Evolutionary conservation across 2,329 filamentous ascomycete species (phyloP), one percentile per base, ranked within the genome.

Genomic region (Pezicula rhizophila): DNA sequence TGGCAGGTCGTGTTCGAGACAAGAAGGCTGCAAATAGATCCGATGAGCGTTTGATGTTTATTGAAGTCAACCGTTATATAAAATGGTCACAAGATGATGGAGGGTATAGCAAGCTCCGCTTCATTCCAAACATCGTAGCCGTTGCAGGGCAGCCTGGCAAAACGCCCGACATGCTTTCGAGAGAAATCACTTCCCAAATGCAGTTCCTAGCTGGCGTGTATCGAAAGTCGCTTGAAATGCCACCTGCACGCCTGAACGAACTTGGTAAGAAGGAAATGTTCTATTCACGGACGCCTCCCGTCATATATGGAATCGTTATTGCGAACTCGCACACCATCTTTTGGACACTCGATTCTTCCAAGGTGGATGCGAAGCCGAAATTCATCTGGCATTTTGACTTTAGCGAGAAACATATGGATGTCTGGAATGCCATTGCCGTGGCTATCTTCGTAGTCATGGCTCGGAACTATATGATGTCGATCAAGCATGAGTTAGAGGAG

Each of bases 381-480:
- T 57, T 58, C 23, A 50, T 67, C n/a, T 46, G 47, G 2, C 42
- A 60, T 23, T 61, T 65, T 39, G 59, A 66, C 42, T 63, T 65
- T 20, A 52, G 48, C 1, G 55, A 63, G 2, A 50, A 53, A 15
- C 38, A 48, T n/a, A 59, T 56, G 50, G 60, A 61, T 49, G 63
- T 65, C 11, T 67, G 65, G 65, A 63, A 66, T 49, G 64, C 60
- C 7, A 53, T 67, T 43, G 62, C 60, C 8, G 52, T 67, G 47
- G 61, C 64, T 17, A 62, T 64, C 28, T 46, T 64, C 18, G 50
- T 61, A 26, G 58, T 58, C 33, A 50, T 57, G 25, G 61, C 62
- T 2, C 52, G 64, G 31, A 63, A 64, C 31, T 63, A 65, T 31
- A 53, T 61, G 15, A 59, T 63, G 55, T 54, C 59, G 2, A 59